Base-by-base conservation (phyloP, 2,329 filamentous ascomycete genomes). In the Hyphodiscus sp. region DNA sequence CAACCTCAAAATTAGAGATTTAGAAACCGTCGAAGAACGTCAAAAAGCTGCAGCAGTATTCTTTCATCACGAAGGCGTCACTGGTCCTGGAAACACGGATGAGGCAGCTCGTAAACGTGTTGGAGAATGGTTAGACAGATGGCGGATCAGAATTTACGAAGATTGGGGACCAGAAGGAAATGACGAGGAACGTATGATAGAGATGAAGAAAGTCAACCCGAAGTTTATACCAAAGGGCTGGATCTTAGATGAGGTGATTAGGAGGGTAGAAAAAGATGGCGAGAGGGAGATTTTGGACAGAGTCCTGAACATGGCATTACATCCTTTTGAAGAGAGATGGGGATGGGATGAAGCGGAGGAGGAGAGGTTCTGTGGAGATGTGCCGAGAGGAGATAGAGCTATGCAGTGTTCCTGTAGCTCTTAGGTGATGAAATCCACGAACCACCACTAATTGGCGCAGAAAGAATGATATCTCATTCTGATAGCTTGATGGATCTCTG, bases 381-480 rank as follows among this genome's bases (percentile, higher is more conserved):
- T 95, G 51, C 92, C 92, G 0, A 83, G 80, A 67, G 77, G 77
- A 45, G 83, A 85, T 70, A 81, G 89, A 61, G 88, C 87, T 33
- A 83, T 96, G 81, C 92, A 96, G 74, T 97, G 94, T 70, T 95
- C 89, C 68, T 99, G 94, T 72, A 96, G 90, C 68, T 96, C 92
- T 20, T 95, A 75, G 33, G 11, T 38, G 16, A 38, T 13, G 33
- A 38, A 38, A 55, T 45, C 1, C 29, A 41, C 38, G 47, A 43
- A 1, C 16, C 9, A 16, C n/a, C 20, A 16, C 18, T n/a, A 6
- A 18, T 23, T 20, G 20, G 9, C 15, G n/a, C 45, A 19, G 6
- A 7, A 11, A 26, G 23, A 26, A 8, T 26, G 23, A 26, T 26
- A 3, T 26, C 8, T 26, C 23, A 8, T 8, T 26, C 23, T 26